phyloP scores from a whole-genome alignment of 768 basidiomycete species.

The Russula sp. region DNA sequence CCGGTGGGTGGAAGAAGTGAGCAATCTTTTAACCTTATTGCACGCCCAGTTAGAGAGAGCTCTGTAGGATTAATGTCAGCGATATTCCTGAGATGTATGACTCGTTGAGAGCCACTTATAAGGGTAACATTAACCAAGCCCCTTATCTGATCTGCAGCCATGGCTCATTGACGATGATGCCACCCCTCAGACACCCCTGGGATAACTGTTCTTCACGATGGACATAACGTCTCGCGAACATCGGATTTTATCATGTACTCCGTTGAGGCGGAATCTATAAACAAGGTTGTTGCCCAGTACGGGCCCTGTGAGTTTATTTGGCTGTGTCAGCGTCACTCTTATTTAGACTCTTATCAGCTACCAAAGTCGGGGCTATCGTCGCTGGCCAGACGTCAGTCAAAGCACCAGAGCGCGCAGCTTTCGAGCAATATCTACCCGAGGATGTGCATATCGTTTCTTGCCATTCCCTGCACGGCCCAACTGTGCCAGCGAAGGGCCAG shows the following conservation, averaged over 20 bases:
- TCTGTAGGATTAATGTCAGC: constrained; percentile 77
- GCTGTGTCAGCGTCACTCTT: not conserved
- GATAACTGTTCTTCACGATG: constrained; percentile 64
- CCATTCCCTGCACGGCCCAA: constrained; percentile 92
- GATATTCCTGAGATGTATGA: constrained; percentile 74
- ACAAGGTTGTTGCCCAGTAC: constrained; percentile 73
- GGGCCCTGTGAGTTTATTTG: constrained; percentile 70
- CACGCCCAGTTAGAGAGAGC: not conserved
- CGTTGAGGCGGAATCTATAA: constrained; percentile 87
- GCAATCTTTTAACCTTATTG: constrained; percentile 17
- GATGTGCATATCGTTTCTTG: constrained; percentile 89
- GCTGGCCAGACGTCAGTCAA: constrained; percentile 97
- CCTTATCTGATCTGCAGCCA: not conserved
- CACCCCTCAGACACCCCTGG: constrained; percentile 42
- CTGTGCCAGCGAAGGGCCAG: constrained; percentile 80
- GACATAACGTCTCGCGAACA: constrained; percentile 79
- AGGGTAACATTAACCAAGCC: constrained; percentile 37
- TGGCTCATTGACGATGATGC: not conserved
- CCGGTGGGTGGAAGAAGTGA: constrained; percentile 83
- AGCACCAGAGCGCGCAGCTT: constrained; percentile 84
- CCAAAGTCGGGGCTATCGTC: constrained; percentile 87
- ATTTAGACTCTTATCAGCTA: constrained; percentile 44
- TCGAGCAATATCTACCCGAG: constrained; percentile 76
- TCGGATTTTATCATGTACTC: constrained; percentile 95
- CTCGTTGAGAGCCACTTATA: constrained; percentile 48